A percentile compares a stretch with the other conserved stretches of the same genome.
Evolutionary conservation across 352 stramenopile species (phyloP).

Genomic region (Phytophthora europaea): DNA sequence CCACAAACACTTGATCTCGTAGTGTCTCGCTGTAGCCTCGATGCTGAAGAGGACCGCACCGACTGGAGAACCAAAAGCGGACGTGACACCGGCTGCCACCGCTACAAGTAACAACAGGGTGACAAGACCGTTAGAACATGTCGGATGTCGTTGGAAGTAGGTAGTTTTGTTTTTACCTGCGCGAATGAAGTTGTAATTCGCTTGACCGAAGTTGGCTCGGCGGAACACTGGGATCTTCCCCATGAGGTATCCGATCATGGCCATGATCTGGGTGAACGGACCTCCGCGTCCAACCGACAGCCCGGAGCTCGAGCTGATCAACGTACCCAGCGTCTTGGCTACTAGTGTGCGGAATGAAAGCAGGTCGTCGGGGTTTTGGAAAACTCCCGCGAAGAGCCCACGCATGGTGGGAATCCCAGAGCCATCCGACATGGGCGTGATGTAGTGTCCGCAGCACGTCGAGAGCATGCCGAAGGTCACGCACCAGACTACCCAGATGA

Average conservation of each 20-base stretch:
- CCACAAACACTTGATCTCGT: constrained; percentile 90
- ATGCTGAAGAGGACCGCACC: constrained; percentile 87
- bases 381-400: constrained; percentile 82
- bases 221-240: constrained; percentile 76
- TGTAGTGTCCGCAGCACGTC: constrained; percentile 68
- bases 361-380: constrained; percentile 76
- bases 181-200: constrained; percentile 81
- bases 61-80: constrained; percentile 82
- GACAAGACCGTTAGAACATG: not conserved
- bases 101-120: constrained; percentile 34
- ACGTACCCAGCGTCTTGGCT: constrained; percentile 73
- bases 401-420: constrained; percentile 86
- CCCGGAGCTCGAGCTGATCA: constrained; percentile 74
- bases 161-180: constrained; percentile 45
- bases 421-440: constrained; percentile 70
- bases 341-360: constrained; percentile 78
- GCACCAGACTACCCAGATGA: constrained; percentile 79
- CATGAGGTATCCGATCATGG: constrained; percentile 81
- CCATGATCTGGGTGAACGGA: constrained; percentile 83
- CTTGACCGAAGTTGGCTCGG: constrained; percentile 73
- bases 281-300: constrained; percentile 78
- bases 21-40: constrained; percentile 85
- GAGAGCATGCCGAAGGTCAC: constrained; percentile 60
- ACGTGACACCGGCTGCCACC: constrained; percentile 81
- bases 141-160: too few species aligned